Conservation (phyloP, 2,329 filamentous ascomycete genomes). For the Penicillium expansum region DNA sequence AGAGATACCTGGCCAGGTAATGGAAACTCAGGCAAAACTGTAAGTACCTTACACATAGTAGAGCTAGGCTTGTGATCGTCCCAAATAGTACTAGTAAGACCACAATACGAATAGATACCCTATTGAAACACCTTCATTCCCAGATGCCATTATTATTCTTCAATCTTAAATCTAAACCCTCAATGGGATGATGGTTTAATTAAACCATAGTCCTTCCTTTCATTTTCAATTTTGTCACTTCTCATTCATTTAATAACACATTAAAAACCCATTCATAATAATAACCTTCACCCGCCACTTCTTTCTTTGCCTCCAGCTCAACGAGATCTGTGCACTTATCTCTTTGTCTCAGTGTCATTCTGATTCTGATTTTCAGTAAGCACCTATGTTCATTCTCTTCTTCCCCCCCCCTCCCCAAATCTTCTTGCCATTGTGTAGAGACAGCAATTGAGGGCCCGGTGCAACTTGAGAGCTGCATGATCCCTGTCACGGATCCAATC, state of each 20-base stretch:
- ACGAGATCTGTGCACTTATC: conserved; percentile 2
- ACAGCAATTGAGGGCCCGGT: conserved; percentile 22
- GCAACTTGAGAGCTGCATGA: conserved; percentile 30
- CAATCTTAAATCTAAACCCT: not conserved
- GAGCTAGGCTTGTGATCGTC: not conserved
- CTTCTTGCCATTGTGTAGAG: not conserved
- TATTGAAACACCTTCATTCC: conserved; percentile 5
- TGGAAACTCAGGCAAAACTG: not conserved
- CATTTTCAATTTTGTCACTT: not conserved
- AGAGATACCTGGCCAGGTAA: not conserved
- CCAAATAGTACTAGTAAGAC: not conserved
- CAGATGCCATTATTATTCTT: not conserved
- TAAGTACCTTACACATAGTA: not conserved
- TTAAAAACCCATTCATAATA: not conserved
- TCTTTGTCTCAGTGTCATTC: conserved; percentile 3
- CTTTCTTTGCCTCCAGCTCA: not conserved
- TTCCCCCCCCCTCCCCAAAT: not conserved
- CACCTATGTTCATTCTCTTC: conserved; percentile 9
- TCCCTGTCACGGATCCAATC: conserved; percentile 35
- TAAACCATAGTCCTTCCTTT: conserved; percentile 1
- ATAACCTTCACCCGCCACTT: not conserved
- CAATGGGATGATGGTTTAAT: not conserved
- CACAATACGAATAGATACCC: conserved; percentile 4
- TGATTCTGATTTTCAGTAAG: conserved; percentile 12
- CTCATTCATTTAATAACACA: not conserved